Percentiles rank a stretch among this genome's conserved stretches.
These are phyloP conservation scores for Symbiodinium natans DNA, from an alignment of 73 alveolate species.

Conservation along the genomic window DNA sequence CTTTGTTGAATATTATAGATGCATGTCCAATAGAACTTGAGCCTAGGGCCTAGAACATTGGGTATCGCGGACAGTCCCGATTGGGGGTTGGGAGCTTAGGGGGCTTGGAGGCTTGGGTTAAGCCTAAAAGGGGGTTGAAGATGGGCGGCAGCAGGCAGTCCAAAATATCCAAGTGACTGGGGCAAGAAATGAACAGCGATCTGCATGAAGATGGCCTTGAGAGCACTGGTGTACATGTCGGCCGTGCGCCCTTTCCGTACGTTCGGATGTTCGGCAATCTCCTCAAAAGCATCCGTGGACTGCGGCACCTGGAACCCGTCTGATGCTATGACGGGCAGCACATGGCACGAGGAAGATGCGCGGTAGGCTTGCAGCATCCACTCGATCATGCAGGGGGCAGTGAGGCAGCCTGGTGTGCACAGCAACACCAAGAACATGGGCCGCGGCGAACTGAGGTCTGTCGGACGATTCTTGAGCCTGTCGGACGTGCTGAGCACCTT, in stretches of 20 bases:
- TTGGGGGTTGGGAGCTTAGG: no score
- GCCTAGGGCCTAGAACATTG: no score
- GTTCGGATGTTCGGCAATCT: not conserved
- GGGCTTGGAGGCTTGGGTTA: no score
- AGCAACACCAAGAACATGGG: not conserved
- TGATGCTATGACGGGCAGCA: not conserved
- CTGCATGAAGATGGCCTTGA: conserved; percentile 14
- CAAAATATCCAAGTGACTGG: not conserved
- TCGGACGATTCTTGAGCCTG: not conserved
- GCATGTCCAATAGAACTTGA: no score
- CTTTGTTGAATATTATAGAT: no score
- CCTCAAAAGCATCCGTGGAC: not conserved
- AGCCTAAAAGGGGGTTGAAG: no score
- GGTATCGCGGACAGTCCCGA: no score
- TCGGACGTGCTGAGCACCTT: not conserved
- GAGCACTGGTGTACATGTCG: not conserved
- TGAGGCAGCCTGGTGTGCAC: conserved; percentile 28
- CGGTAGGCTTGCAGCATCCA: conserved; percentile 22
- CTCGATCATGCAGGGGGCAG: not conserved
- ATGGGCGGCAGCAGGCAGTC: no score
- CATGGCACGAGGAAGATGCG: not conserved
- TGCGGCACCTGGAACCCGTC: conserved; percentile 13
- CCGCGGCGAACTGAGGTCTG: not conserved
- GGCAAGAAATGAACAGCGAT: not conserved
- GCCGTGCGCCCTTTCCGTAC: not conserved